Conservation (phyloP, 2,329 filamentous ascomycete genomes). For the Phyllosticta citribraziliensis region DNA sequence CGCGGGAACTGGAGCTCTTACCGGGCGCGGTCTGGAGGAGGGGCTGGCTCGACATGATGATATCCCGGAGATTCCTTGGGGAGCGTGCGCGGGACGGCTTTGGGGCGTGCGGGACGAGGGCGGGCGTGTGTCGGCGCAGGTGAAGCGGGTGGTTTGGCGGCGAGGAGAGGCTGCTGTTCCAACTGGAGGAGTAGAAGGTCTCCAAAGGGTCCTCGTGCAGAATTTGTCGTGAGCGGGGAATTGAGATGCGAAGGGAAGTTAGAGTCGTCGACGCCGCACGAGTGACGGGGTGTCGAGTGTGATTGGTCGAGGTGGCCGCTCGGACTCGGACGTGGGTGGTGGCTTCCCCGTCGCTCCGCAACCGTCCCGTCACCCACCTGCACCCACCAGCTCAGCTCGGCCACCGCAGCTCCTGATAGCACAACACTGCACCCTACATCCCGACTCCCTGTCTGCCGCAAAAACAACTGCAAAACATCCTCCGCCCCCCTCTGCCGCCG, state of each 20-base stretch:
- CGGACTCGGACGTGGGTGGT: not conserved
- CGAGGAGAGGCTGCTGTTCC: not conserved
- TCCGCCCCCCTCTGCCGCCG: not conserved
- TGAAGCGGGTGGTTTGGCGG: not conserved
- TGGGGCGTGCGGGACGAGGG: not conserved
- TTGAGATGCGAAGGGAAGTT: not conserved
- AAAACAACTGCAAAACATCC: not conserved
- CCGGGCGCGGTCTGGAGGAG: conserved; percentile 89
- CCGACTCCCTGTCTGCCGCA: not conserved
- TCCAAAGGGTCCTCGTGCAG: not conserved
- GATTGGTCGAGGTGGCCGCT: not conserved
- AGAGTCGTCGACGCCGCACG: not conserved
- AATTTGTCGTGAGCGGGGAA: not conserved
- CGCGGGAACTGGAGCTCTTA: conserved; percentile 33
- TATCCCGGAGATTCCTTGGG: not conserved
- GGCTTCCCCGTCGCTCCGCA: not conserved
- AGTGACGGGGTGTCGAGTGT: not conserved
- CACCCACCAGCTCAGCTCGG: not conserved
- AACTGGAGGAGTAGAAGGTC: not conserved
- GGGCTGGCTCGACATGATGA: conserved; percentile 78
- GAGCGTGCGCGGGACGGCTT: not conserved
- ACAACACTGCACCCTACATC: conserved; percentile 1
- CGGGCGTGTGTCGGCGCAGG: conserved; percentile 1
- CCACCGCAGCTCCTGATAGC: conserved; percentile 5
- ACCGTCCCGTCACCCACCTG: too few relatives aligned